These are phyloP conservation scores for Tieghemiomyces parasiticus DNA, from an alignment of 192 early-diverging fungal genomes.

Conservation along the genomic window DNA sequence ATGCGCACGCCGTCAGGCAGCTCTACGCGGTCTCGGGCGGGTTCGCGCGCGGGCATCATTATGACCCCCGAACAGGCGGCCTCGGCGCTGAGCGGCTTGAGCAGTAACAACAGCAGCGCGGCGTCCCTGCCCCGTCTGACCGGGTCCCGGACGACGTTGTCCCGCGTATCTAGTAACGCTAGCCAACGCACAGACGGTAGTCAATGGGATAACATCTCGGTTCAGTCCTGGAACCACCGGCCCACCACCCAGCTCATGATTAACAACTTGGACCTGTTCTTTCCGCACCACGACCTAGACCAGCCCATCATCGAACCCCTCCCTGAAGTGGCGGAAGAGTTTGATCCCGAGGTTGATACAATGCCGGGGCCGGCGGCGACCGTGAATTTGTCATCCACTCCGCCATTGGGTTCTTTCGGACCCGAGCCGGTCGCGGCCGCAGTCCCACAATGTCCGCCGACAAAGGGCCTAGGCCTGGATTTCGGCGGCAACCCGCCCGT, in stretches of 20 bases:
- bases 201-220: slow-evolving; percentile 1
- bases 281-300: slow-evolving; percentile 63
- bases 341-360: too few relatives aligned
- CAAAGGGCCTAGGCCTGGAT: background rate
- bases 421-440: too few relatives aligned
- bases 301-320: slow-evolving; percentile 43
- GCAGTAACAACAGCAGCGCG: background rate
- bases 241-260: slow-evolving; percentile 50
- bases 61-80: background rate
- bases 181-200: background rate
- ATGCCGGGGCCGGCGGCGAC: background rate
- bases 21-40: background rate
- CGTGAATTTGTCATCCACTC: too few relatives aligned
- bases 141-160: background rate
- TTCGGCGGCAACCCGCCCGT: too few relatives aligned
- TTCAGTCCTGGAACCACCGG: slow-evolving; percentile 16
- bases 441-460: too few relatives aligned
- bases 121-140: background rate
- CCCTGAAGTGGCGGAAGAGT: slow-evolving; percentile 15
- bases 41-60: background rate
- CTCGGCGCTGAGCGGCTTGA: background rate
- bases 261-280: slow-evolving; percentile 52
- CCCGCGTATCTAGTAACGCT: background rate
- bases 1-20: background rate
- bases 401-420: too few relatives aligned